A percentile compares a stretch with the other conserved stretches of the same genome.
These are phyloP conservation scores for Paratrimastix pyriformis DNA, from an alignment of 78 protist species.

Conservation along the genomic window DNA sequence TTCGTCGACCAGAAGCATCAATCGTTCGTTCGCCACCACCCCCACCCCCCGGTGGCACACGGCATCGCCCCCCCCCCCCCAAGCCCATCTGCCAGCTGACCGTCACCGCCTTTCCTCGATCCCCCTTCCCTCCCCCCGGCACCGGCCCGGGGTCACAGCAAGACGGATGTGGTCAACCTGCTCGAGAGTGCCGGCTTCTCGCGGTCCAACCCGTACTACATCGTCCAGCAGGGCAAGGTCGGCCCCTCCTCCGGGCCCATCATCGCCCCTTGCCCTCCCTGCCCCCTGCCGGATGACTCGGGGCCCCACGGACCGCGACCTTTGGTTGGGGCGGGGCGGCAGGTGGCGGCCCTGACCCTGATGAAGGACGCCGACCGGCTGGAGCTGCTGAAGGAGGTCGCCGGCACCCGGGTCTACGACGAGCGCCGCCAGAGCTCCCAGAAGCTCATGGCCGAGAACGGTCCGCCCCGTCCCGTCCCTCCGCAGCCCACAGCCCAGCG, in stretches of 20 bases:
- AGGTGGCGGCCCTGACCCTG: slow-evolving; percentile 54
- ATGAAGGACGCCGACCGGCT: slow-evolving; percentile 78
- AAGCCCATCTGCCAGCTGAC: too few species aligned
- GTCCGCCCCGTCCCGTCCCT: too few species aligned
- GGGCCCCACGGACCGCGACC: too few species aligned
- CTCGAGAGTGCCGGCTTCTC: slow-evolving; percentile 95
- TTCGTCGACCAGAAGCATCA: slow-evolving; percentile 57
- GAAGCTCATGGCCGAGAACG: slow-evolving; percentile 58
- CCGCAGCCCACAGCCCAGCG: too few species aligned
- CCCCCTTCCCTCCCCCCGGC: too few species aligned
- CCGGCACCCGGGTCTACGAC: slow-evolving; percentile 92
- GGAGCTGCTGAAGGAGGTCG: slow-evolving; percentile 85
- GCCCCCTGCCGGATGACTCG: too few species aligned
- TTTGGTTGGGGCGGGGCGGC: not conserved
- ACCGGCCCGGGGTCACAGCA: too few species aligned
- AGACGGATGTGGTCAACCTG: slow-evolving; percentile 63
- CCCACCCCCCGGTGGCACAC: too few species aligned
- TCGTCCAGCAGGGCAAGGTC: slow-evolving; percentile 93
- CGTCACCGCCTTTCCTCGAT: too few species aligned
- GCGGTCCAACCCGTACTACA: slow-evolving; percentile 89
- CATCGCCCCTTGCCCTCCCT: too few species aligned
- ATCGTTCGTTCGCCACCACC: slow-evolving; percentile 9
- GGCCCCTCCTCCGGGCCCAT: too few species aligned
- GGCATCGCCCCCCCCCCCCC: too few species aligned
- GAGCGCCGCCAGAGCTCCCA: slow-evolving; percentile 62